phyloP scores from a whole-genome alignment of 257 asterid species.

The Cruciata laevipes region DNA sequence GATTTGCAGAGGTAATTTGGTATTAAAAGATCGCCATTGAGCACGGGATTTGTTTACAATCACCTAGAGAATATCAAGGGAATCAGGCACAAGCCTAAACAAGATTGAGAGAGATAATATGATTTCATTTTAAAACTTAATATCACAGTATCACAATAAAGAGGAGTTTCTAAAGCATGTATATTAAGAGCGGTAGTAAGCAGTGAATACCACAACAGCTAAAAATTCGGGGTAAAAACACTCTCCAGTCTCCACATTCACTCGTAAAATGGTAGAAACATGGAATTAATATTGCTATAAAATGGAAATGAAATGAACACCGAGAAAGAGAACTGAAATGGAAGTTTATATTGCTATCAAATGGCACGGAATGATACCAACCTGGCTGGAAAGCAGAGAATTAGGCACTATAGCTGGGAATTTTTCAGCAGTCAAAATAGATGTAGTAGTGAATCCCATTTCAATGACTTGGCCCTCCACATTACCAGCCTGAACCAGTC shows the following conservation, averaged over 20 bases:
- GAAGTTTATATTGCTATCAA: background rate
- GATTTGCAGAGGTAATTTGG: slow-evolving; percentile 49
- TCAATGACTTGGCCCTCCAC: slow-evolving; percentile 93
- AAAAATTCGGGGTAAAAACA: background rate
- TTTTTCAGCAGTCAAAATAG: slow-evolving; percentile 77
- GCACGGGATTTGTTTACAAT: slow-evolving; percentile 93
- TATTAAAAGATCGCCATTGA: slow-evolving; percentile 48
- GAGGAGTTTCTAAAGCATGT: background rate
- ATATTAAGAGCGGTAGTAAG: background rate
- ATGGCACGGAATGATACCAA: slow-evolving; percentile 12
- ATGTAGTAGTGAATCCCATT: slow-evolving; percentile 83
- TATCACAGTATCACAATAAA: background rate
- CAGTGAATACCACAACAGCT: background rate
- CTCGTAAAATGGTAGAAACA: background rate
- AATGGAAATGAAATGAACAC: background rate
- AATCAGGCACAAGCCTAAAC: background rate
- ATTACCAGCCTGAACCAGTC: slow-evolving; percentile 67
- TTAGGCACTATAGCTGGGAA: slow-evolving; percentile 87
- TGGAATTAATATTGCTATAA: too few species aligned
- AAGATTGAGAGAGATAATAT: background rate
- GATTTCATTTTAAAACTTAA: background rate
- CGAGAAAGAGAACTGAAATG: background rate
- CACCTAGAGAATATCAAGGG: slow-evolving; percentile 36
- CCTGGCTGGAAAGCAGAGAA: slow-evolving; percentile 93
- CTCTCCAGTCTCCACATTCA: background rate